Evolutionary conservation across 2,329 filamentous ascomycete species (phyloP).

Genomic region (Fusarium bulbicola): DNA sequence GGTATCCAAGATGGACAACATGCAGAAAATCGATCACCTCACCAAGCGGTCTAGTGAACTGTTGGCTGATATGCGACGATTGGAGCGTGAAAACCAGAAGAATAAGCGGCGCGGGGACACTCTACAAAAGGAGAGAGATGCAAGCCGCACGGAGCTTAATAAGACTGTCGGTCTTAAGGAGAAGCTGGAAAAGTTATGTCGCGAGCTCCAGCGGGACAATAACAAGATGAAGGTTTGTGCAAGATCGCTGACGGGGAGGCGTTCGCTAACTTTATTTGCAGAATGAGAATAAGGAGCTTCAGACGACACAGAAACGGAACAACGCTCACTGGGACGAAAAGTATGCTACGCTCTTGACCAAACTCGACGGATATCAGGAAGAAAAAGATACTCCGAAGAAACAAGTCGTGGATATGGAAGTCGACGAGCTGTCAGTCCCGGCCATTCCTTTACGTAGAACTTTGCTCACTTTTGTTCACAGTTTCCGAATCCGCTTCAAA

Average conservation of each 20-base stretch:
- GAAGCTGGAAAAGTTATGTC: slow-evolving; percentile 94
- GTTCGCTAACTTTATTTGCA: slow-evolving; percentile 49
- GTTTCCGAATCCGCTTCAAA: slow-evolving; percentile 88
- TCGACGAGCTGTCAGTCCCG: slow-evolving; percentile 81
- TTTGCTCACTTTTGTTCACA: slow-evolving; percentile 48
- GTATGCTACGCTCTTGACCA: slow-evolving; percentile 80
- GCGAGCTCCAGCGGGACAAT: slow-evolving; percentile 95
- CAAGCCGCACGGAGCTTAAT: slow-evolving; percentile 84
- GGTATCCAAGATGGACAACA: slow-evolving; percentile 89
- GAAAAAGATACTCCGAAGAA: slow-evolving; percentile 85
- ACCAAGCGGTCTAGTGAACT: slow-evolving; percentile 93
- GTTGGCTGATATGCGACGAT: slow-evolving; percentile 91
- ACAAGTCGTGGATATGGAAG: slow-evolving; percentile 83
- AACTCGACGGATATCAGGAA: slow-evolving; percentile 88
- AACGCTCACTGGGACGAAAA: slow-evolving; percentile 86
- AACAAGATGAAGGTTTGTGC: slow-evolving; percentile 90
- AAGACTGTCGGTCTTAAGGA: slow-evolving; percentile 93
- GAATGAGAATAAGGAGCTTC: slow-evolving; percentile 93
- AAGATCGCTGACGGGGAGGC: neutral
- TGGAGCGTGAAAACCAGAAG: slow-evolving; percentile 93
- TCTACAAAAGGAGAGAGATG: slow-evolving; percentile 96
- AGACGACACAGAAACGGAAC: slow-evolving; percentile 85
- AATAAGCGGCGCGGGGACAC: slow-evolving; percentile 95
- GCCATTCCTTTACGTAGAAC: neutral
- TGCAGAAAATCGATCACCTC: slow-evolving; percentile 90